These are phyloP conservation scores for Diplocarpon mali DNA, from an alignment of 2,329 filamentous ascomycete species.

Conservation along the genomic window DNA sequence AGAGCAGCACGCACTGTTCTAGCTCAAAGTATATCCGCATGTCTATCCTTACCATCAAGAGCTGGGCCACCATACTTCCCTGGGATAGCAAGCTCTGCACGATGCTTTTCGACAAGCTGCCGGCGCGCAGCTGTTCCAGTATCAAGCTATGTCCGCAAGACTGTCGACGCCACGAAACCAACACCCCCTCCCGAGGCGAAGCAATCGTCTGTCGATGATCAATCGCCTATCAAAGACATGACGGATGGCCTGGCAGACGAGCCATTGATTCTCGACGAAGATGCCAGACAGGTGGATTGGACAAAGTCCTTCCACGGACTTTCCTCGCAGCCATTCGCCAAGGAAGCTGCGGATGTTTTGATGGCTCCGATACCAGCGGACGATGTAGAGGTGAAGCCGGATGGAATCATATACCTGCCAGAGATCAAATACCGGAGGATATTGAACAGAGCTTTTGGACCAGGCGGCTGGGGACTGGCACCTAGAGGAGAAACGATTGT, in stretches of 20 bases:
- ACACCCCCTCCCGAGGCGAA: background rate
- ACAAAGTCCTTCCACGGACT: slow-evolving; percentile 61
- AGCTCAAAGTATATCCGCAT: slow-evolving; percentile 9
- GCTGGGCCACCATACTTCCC: background rate
- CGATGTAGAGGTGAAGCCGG: slow-evolving; percentile 94
- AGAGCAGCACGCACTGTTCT: slow-evolving; percentile 18
- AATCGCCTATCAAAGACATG: slow-evolving; percentile 30
- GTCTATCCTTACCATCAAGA: slow-evolving; percentile 2
- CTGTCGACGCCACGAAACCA: slow-evolving; percentile 7
- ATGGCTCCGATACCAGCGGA: slow-evolving; percentile 52
- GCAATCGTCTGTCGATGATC: slow-evolving; percentile 41
- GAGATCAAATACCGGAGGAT: slow-evolving; percentile 97
- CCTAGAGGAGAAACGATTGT: slow-evolving; percentile 70
- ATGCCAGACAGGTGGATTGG: slow-evolving; percentile 55
- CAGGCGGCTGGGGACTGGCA: slow-evolving; percentile 89
- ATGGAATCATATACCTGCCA: slow-evolving; percentile 90
- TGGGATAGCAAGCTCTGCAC: slow-evolving; percentile 1
- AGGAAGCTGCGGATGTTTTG: slow-evolving; percentile 50
- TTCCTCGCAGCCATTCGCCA: slow-evolving; percentile 50
- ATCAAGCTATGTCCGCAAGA: slow-evolving; percentile 19
- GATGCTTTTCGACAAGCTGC: slow-evolving; percentile 17
- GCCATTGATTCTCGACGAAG: slow-evolving; percentile 35
- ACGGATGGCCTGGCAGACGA: slow-evolving; percentile 40
- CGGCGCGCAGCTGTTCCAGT: slow-evolving; percentile 18
- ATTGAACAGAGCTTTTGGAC: slow-evolving; percentile 82